These are phyloP conservation scores for Odontarrhena argentea DNA, from an alignment of 345 rosid genomes.

Conservation along the genomic window DNA sequence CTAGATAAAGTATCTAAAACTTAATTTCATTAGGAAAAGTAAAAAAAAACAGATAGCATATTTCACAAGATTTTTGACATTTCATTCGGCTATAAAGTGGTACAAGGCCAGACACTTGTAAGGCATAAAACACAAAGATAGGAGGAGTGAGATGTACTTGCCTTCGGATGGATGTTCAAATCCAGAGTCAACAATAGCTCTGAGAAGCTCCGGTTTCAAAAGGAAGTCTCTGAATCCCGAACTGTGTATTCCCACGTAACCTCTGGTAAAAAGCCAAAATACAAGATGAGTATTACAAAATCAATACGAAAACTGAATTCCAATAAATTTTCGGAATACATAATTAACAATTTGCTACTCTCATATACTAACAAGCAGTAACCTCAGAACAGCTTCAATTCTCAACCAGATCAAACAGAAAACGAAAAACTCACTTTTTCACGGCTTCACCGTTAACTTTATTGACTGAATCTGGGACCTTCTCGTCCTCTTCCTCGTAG, in stretches of 20 bases:
- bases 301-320: neutral
- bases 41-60: neutral
- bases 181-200: conserved; percentile 96
- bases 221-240: conserved; percentile 99
- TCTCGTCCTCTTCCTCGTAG: conserved; percentile 96
- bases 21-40: no score
- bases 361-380: neutral
- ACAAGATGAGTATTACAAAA: neutral
- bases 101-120: neutral
- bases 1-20: neutral
- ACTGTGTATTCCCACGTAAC: conserved; percentile 98
- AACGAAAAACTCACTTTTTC: conserved; percentile 64
- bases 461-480: conserved; percentile 67
- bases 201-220: conserved; percentile 96
- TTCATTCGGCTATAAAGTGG: neutral
- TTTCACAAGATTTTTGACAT: neutral
- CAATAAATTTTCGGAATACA: neutral
- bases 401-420: neutral
- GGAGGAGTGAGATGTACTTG: conserved; percentile 27
- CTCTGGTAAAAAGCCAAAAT: conserved; percentile 45
- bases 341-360: neutral
- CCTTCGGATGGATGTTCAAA: conserved; percentile 99
- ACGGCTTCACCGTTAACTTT: conserved; percentile 87
- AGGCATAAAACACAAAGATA: neutral
- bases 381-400: neutral